Evolutionary conservation across 768 basidiomycete species (phyloP), one percentile per base, ranked within the genome.

Genomic region (Nidularia sp.): DNA sequence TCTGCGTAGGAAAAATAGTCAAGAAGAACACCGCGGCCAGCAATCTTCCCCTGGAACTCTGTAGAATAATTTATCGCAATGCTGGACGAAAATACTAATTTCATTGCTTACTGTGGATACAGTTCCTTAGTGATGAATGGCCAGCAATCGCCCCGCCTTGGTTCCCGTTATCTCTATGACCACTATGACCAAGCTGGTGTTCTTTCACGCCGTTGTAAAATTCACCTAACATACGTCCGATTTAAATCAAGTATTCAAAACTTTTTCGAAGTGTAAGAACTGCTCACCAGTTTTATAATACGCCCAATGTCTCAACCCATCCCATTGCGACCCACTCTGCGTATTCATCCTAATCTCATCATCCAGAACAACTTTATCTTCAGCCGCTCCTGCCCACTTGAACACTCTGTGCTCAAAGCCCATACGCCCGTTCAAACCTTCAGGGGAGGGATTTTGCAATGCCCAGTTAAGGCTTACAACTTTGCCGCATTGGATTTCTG

Each of bases 41-140:
- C 60, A 10, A 64, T 62, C 31, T 60, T 64, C 15, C 63, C 63
- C 48, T 64, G 63, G 43, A 62, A 60, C n/a, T 35, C 61, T 62
- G 22, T 4, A 31, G 12, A 13, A 9, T n/a, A 6, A 36, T 22
- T 6, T 13, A 2, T 29, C 49, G 8, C 50, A 41, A 29, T n/a
- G 34, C 33, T 7, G 22, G 25, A 5, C 8, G 5, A 49, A 3
- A 7, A 48, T 6, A 4, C 18, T n/a, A 12, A 42, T 39, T 34
- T 18, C 33, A 4, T 13, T 43, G 6, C 53, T 45, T 47, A 62
- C 63, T 45, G n/a, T 64, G 59, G 22, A 64, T 62, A n/a, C 63
- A 61, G 47, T 64, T 64, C 51, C 63, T 57, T 18, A 33, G 41
- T 22, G 57, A 56, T 22, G 53, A 52, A 32, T 64, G 59, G 15